Evolutionary conservation across 2,329 filamentous ascomycete species (phyloP), one percentile per base, ranked within the genome.

Genomic region (Triangularia verruculosa): DNA sequence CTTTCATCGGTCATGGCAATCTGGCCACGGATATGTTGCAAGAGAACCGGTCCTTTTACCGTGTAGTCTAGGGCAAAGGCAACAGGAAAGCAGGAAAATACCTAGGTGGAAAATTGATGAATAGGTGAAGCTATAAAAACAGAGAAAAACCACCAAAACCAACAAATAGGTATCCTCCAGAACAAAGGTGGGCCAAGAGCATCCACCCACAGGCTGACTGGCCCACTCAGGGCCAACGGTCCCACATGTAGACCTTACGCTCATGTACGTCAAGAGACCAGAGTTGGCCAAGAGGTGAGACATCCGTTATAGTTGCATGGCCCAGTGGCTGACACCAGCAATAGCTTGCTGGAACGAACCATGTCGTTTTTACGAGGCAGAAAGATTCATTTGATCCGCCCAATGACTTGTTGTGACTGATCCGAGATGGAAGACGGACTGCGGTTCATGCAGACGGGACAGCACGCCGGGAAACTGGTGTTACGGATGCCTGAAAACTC

Each of bases 381-480:
- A 57, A 30, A n/a, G 39, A 57, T 13, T 28, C 34, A 43, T 43
- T 72, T 74, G 1, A 70, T 76, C 53, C 57, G 12, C 15, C 70
- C 68, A 6, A 64, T 71, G 7, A 71, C 73, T 51, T 27, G 64
- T 20, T 72, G 73, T 59, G 30, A 57, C 69, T 1, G 61, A 56
- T 1, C 59, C 2, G 1, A 74, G 0, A 67, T 78, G 2, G 64
- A 71, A 3, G 70, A 77, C 3, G 78, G 78, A 0, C 79, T 82
- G 66, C 70, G 77, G 0, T 73, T 75, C 61, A 75, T 83, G 73
- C 77, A 80, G 61, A 71, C 68, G 4, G 78, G 77, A 0, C 65
- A 63, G 13, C 79, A 81, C 61, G 76, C 80, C 13, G 79, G 79
- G 0, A 80, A 79, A 30, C 74, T 82, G 6, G 72, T 80, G 12